A percentile compares a stretch with the other conserved stretches of the same genome.
phyloP scores from a whole-genome alignment of 1,139 yeast species.

The Yamadazyma dushanensis region DNA sequence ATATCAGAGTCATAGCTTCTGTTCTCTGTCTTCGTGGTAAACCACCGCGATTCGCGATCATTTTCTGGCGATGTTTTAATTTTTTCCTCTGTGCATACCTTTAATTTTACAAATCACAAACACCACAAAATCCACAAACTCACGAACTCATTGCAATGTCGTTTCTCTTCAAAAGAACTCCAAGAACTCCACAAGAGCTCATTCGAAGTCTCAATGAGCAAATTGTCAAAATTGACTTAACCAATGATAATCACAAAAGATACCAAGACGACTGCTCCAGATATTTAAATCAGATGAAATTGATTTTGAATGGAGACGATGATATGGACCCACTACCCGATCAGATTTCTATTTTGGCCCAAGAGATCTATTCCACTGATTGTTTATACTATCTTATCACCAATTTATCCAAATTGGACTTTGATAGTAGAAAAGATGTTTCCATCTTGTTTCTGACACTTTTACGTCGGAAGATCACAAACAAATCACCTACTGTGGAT shows the following conservation, averaged over 20 bases:
- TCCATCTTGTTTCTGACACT: slow-evolving; percentile 70
- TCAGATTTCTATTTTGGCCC: slow-evolving; percentile 68
- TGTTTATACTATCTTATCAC: slow-evolving; percentile 59
- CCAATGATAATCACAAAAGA: slow-evolving; percentile 55
- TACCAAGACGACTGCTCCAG: slow-evolving; percentile 78
- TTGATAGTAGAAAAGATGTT: slow-evolving; percentile 88
- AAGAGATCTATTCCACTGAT: slow-evolving; percentile 75
- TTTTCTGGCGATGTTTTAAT: no score
- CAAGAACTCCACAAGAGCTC: slow-evolving; percentile 87
- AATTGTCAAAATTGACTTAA: slow-evolving; percentile 59
- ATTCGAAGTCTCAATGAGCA: slow-evolving; percentile 76
- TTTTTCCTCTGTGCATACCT: no score
- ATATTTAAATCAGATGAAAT: slow-evolving; percentile 64
- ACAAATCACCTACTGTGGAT: slow-evolving; percentile 83
- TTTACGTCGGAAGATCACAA: slow-evolving; percentile 76
- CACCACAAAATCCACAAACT: no score
- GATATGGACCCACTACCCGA: slow-evolving; percentile 72
- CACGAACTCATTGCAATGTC: no score
- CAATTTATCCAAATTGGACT: slow-evolving; percentile 66
- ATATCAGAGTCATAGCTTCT: no score
- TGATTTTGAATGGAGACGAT: slow-evolving; percentile 74
- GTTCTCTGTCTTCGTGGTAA: no score
- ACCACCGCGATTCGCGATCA: no score
- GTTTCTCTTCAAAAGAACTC: slow-evolving; percentile 84
- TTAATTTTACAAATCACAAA: no score